These are phyloP conservation scores for Cantharellus anzutake DNA, from an alignment of 768 basidiomycete genomes.

Conservation along the genomic window DNA sequence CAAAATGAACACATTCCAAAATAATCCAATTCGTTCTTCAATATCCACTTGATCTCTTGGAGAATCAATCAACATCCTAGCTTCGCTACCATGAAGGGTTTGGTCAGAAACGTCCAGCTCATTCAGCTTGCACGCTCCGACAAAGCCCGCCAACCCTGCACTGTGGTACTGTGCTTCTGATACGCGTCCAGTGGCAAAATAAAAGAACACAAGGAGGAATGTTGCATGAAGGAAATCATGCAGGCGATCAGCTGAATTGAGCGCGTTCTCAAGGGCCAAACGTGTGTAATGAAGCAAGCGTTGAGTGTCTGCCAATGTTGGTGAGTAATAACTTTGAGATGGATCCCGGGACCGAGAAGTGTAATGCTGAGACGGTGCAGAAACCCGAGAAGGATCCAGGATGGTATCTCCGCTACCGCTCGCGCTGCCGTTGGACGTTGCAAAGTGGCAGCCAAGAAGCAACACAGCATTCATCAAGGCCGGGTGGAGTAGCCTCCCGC, in stretches of 20 bases:
- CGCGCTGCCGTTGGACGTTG: conserved; percentile 28
- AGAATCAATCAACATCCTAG: background rate
- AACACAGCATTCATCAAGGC: conserved; percentile 61
- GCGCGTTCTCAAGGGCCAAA: conserved; percentile 39
- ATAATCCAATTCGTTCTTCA: background rate
- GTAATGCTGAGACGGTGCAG: background rate
- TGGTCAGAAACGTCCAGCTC: background rate
- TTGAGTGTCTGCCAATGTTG: conserved; percentile 31
- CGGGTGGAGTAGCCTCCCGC: conserved; percentile 28
- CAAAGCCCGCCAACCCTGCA: background rate
- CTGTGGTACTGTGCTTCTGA: conserved; percentile 46
- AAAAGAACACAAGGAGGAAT: conserved; percentile 49
- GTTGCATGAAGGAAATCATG: conserved; percentile 43
- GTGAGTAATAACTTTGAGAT: conserved; percentile 21
- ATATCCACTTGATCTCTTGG: background rate
- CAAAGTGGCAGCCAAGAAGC: conserved; percentile 68
- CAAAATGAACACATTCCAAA: background rate
- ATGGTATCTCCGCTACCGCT: background rate
- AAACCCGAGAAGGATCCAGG: background rate
- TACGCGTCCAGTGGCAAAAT: conserved; percentile 37
- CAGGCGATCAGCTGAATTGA: conserved; percentile 41
- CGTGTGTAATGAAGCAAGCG: conserved; percentile 35
- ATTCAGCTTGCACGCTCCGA: background rate
- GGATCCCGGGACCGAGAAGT: background rate
- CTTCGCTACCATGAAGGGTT: background rate